Conservation (phyloP, 148 eudicot genomes). For the Vaccinium vitisidaea region DNA sequence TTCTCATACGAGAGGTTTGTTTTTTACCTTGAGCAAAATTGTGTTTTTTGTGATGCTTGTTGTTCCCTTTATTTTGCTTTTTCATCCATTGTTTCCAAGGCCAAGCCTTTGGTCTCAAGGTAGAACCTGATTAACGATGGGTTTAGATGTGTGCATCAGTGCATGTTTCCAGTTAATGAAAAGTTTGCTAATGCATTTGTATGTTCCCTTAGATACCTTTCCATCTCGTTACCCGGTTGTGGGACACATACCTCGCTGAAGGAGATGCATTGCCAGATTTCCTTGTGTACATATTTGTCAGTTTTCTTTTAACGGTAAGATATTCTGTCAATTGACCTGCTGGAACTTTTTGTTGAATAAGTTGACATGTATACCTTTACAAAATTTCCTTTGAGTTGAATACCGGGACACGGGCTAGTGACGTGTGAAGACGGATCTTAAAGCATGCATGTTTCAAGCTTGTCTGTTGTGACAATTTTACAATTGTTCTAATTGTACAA, state of each 20-base stretch:
- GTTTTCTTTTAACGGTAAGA: conserved; percentile 88
- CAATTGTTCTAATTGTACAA: not conserved
- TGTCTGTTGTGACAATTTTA: not conserved
- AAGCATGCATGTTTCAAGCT: not conserved
- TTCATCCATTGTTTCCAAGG: not conserved
- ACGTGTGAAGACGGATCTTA: not conserved
- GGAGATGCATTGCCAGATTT: conserved; percentile 99
- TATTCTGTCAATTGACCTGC: conserved; percentile 1
- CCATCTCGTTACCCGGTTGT: conserved; percentile 85
- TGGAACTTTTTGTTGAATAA: not conserved
- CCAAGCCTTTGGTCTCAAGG: not conserved
- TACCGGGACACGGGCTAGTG: not conserved
- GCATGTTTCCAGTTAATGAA: not conserved
- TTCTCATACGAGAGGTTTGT: conserved; percentile 93
- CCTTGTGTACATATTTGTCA: conserved; percentile 93
- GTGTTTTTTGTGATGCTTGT: not conserved
- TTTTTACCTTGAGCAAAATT: conserved; percentile 1
- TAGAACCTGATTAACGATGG: not conserved
- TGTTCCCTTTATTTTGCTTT: not conserved
- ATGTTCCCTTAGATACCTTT: conserved; percentile 75
- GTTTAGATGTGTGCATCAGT: not conserved
- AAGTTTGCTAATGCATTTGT: conserved; percentile 12
- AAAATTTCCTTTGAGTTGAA: not conserved
- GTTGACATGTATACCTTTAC: not conserved
- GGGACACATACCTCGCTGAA: conserved; percentile 99